phyloP scores from a whole-genome alignment of 805 yeast species.

The Isabelozyma gotoi region DNA sequence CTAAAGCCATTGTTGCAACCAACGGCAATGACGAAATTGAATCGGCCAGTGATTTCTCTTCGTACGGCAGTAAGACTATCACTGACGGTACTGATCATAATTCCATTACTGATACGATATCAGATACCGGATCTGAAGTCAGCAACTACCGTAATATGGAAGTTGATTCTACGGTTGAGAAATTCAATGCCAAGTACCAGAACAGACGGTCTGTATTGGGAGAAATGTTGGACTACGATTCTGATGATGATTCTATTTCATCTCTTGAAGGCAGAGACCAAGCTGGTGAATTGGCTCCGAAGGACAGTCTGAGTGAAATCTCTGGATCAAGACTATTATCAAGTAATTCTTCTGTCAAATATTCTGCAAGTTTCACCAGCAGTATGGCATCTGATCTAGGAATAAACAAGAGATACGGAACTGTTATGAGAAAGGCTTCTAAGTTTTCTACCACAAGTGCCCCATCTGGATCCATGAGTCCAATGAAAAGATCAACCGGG shows the following conservation, averaged over 20 bases:
- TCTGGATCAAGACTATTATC: background rate
- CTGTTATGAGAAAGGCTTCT: conserved; percentile 7
- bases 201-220: conserved; percentile 43
- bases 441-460: background rate
- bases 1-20: background rate
- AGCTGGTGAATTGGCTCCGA: too few species aligned
- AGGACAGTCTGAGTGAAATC: background rate
- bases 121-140: conserved; percentile 7
- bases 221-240: conserved; percentile 45
- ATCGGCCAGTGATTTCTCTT: background rate
- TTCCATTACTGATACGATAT: conserved; percentile 4
- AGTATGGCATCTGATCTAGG: conserved; percentile 11
- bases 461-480: background rate
- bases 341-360: background rate
- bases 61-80: background rate
- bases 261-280: background rate
- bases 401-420: conserved; percentile 15
- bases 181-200: conserved; percentile 21
- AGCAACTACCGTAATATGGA: background rate
- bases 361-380: background rate
- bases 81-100: background rate
- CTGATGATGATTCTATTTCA: conserved; percentile 13
- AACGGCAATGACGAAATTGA: background rate
- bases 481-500: conserved; percentile 7
- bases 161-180: conserved; percentile 15